phyloP scores from a whole-genome alignment of 495 filamentous ascomycete genomes.

The Annulohypoxylon stygium region DNA sequence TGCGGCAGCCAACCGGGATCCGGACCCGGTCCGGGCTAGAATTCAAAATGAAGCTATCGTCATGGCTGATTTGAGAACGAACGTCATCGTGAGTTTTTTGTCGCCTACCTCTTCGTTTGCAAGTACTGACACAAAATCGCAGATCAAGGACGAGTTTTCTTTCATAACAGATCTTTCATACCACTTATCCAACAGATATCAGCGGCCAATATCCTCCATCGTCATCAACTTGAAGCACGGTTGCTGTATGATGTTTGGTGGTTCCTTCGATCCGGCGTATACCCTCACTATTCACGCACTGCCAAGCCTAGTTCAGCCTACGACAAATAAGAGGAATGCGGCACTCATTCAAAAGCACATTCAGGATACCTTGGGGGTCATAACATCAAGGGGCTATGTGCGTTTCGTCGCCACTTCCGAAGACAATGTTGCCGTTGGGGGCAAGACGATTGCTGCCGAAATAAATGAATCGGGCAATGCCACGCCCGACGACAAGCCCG shows the following conservation, averaged over 20 bases:
- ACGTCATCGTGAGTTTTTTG: constrained; percentile 53
- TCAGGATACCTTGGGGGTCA: constrained; percentile 74
- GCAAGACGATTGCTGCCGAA: constrained; percentile 76
- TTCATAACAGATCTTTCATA: constrained; percentile 78
- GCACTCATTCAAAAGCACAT: constrained; percentile 78
- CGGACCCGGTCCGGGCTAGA: constrained; percentile 65
- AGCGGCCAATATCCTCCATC: constrained; percentile 76
- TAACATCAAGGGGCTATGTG: constrained; percentile 72
- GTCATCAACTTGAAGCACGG: constrained; percentile 79
- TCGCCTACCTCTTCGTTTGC: background rate
- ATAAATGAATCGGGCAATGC: constrained; percentile 67
- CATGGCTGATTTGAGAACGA: constrained; percentile 85
- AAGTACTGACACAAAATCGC: constrained; percentile 12
- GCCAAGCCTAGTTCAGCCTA: constrained; percentile 73
- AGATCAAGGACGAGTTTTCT: constrained; percentile 76
- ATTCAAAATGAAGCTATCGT: constrained; percentile 76
- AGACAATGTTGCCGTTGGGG: constrained; percentile 77
- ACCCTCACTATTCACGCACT: constrained; percentile 81
- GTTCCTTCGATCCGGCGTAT: constrained; percentile 82
- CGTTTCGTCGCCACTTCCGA: constrained; percentile 77
- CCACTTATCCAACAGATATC: constrained; percentile 78
- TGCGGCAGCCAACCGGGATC: constrained; percentile 47
- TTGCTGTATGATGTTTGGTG: constrained; percentile 80
- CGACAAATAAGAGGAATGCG: constrained; percentile 86
- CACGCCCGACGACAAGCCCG: constrained; percentile 38